These are phyloP conservation scores for Arctium minus DNA, from an alignment of 129 eudicot genomes.

Conservation along the genomic window DNA sequence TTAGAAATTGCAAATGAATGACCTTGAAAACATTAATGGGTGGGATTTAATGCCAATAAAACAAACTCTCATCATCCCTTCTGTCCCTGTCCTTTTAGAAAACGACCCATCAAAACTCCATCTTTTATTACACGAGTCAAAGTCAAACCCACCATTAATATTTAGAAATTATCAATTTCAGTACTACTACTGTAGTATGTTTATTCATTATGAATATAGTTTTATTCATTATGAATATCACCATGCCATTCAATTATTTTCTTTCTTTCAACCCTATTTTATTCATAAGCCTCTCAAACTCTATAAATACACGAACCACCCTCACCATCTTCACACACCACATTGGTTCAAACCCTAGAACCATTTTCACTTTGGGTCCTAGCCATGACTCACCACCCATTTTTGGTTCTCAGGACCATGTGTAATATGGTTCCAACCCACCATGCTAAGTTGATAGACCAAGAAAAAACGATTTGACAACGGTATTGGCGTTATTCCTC, in stretches of 20 bases:
- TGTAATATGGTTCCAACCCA: constrained; percentile 2
- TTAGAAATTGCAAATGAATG: neutral
- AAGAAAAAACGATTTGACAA: constrained; percentile 4
- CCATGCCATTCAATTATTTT: neutral
- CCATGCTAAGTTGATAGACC: constrained; percentile 4
- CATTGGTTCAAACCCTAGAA: constrained; percentile 23
- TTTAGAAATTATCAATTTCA: constrained; percentile 14
- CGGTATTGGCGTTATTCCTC: constrained; percentile 50
- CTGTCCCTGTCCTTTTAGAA: constrained; percentile 45
- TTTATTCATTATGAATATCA: neutral
- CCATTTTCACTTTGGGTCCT: constrained; percentile 17
- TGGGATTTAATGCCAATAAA: constrained; percentile 13
- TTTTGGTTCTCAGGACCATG: constrained; percentile 15
- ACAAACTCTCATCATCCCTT: constrained; percentile 39
- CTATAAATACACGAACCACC: constrained; percentile 29
- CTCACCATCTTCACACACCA: constrained; percentile 14
- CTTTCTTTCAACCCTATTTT: constrained; percentile 7
- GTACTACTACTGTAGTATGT: constrained; percentile 9
- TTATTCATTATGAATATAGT: constrained; percentile 8
- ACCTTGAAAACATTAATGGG: neutral
- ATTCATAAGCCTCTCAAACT: neutral
- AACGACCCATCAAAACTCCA: constrained; percentile 42
- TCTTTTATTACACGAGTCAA: constrained; percentile 29
- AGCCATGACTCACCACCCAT: constrained; percentile 29
- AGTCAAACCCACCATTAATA: constrained; percentile 35